Evolutionary conservation across 2,329 filamentous ascomycete genomes (phyloP), one percentile per base, ranked within the genome.

Genomic region (Sporothrix pseudoabietina): DNA sequence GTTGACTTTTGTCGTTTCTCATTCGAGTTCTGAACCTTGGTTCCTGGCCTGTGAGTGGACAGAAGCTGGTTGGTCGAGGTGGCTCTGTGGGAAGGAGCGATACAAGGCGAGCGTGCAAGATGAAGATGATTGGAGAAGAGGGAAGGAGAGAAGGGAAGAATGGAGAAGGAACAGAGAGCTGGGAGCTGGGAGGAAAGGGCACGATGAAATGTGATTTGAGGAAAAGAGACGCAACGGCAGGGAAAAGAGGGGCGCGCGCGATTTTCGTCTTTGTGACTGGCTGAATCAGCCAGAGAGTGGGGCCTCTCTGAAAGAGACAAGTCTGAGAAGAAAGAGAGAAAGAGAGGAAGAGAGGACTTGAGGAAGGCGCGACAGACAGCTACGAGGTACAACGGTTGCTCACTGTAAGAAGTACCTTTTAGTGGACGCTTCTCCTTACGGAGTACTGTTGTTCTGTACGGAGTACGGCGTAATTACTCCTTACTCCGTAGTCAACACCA

Each of bases 181-280:
- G 19, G 30, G 41, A 63, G 16, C 26, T 1, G 39, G 47, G 47
- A 69, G 44, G 12, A 12, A n/a, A 22, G 35, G 19, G 30, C 26
- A 66, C 59, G 71, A 81, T 80, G 83, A 81, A 81, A 84, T 81
- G 80, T 86, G 85, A 86, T 86, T 86, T 86, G 85, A 86, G 82
- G 83, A 83, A 72, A 72, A 72, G 59, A 47, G n/a, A n/a, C 47
- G 44, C 30, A 41, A 52, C 35, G n/a, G 39, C 30, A 7, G 69
- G 57, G 57, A 63, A 39, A 26, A 39, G 79, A 80, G 80, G 78
- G 75, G 79, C 81, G 12, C 16, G 30, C 81, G 80, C 80, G 81
- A 80, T n/a, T 65, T 66, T 52, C 65, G 39, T 22, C 79, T 79
- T 79, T 84, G 78, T 86, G 82, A 86, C 82, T 86, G 85, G 85